phyloP scores from a whole-genome alignment of 192 early-diverging fungal genomes.

The Cladochytrium replicatum region DNA sequence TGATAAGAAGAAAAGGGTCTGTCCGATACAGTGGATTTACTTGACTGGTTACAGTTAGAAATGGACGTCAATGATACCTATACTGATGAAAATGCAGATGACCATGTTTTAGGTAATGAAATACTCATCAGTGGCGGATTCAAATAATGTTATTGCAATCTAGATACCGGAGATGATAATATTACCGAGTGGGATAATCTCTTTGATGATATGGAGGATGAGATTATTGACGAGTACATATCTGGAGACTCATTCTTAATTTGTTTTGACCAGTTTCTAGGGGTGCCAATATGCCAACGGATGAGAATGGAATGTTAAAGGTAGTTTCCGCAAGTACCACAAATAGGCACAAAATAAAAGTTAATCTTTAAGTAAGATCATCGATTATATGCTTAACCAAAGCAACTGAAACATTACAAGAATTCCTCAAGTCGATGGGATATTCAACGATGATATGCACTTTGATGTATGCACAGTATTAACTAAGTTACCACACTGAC shows the following conservation, averaged over 20 bases:
- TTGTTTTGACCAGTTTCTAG: background rate
- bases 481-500: no score
- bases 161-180: background rate
- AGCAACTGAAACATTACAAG: no score
- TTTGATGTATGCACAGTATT: no score
- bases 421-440: no score
- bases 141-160: background rate
- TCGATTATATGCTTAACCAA: no score
- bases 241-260: background rate
- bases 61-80: conserved; percentile 14
- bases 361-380: no score
- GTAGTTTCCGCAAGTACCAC: no score
- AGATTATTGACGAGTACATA: background rate
- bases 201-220: background rate
- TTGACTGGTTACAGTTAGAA: background rate
- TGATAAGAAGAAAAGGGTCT: conserved; percentile 2
- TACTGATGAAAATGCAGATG: conserved; percentile 20
- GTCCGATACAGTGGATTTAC: background rate
- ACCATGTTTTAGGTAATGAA: background rate
- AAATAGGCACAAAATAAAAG: no score
- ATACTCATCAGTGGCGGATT: background rate
- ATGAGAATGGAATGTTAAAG: no score
- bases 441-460: no score
- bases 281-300: background rate
- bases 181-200: background rate